Conservation (phyloP, 371 early-diverging fungal genomes). For the Smittium culicis region DNA sequence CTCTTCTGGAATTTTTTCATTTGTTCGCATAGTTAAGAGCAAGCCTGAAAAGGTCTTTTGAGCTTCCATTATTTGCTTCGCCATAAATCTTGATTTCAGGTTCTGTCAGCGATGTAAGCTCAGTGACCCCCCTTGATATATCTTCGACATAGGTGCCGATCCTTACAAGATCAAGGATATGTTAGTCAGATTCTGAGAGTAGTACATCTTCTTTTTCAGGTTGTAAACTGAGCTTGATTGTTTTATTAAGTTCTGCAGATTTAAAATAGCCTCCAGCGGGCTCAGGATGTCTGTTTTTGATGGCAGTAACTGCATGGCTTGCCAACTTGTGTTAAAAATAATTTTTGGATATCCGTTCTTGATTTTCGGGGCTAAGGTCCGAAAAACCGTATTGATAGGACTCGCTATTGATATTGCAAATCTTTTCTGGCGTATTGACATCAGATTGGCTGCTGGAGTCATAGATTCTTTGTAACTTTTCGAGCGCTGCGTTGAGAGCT, state of each 20-base stretch:
- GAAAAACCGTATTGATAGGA: neutral
- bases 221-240: neutral
- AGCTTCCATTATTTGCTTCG: neutral
- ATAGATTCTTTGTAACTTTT: slow-evolving; percentile 59
- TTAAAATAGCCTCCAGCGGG: neutral
- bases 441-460: slow-evolving; percentile 47
- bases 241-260: neutral
- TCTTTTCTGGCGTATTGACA: slow-evolving; percentile 18
- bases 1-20: neutral
- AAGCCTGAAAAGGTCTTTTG: neutral
- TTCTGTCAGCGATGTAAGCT: neutral
- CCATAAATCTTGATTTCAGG: neutral
- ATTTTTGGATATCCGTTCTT: neutral
- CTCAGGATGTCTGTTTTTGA: neutral
- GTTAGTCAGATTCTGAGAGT: neutral
- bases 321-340: neutral
- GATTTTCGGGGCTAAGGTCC: neutral
- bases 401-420: neutral
- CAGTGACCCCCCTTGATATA: neutral
- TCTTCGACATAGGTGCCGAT: neutral
- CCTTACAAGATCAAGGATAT: neutral
- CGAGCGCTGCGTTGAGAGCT: slow-evolving; percentile 35
- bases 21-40: neutral
- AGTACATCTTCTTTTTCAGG: neutral
- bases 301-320: neutral